phyloP scores from a whole-genome alignment of 768 basidiomycete genomes.

The Dentipellis fragilis region DNA sequence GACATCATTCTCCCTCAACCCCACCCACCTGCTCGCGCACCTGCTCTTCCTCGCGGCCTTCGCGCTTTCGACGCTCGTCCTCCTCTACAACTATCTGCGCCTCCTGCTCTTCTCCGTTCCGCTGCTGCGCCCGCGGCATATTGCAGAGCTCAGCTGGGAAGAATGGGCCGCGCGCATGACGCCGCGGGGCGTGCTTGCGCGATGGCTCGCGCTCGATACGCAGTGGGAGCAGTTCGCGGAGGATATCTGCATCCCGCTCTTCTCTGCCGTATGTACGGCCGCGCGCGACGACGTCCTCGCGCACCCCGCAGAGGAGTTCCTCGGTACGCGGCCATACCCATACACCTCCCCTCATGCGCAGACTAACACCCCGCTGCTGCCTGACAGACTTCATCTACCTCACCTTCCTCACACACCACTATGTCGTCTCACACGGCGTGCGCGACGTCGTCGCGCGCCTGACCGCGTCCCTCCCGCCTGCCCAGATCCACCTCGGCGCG shows the following conservation, averaged over 20 bases:
- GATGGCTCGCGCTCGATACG: constrained; percentile 35
- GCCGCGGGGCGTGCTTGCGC: constrained; percentile 31
- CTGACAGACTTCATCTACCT: constrained; percentile 58
- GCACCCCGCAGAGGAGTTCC: constrained; percentile 54
- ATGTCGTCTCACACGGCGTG: constrained; percentile 50
- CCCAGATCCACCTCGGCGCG: constrained; percentile 45
- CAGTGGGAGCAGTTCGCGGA: constrained; percentile 44
- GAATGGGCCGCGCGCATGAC: constrained; percentile 37
- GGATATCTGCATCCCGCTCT: constrained; percentile 49
- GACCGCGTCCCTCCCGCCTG: constrained; percentile 25
- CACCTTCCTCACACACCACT: constrained; percentile 60
- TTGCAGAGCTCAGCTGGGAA: constrained; percentile 30
- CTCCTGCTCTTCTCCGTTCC: constrained; percentile 22
- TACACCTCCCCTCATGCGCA: neutral
- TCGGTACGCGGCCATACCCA: constrained; percentile 36
- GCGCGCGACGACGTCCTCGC: constrained; percentile 40
- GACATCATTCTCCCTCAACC: constrained; percentile 11
- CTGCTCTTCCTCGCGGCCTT: constrained; percentile 27
- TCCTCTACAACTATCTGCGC: constrained; percentile 20
- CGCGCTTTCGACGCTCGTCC: constrained; percentile 30
- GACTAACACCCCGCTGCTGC: neutral
- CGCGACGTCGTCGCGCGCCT: constrained; percentile 47
- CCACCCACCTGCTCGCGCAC: constrained; percentile 8
- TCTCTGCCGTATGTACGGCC: constrained; percentile 67
- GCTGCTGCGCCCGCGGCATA: constrained; percentile 14